Evolutionary conservation across 2,329 filamentous ascomycete species (phyloP).

Genomic region (Dendrostoma leiphaemia): DNA sequence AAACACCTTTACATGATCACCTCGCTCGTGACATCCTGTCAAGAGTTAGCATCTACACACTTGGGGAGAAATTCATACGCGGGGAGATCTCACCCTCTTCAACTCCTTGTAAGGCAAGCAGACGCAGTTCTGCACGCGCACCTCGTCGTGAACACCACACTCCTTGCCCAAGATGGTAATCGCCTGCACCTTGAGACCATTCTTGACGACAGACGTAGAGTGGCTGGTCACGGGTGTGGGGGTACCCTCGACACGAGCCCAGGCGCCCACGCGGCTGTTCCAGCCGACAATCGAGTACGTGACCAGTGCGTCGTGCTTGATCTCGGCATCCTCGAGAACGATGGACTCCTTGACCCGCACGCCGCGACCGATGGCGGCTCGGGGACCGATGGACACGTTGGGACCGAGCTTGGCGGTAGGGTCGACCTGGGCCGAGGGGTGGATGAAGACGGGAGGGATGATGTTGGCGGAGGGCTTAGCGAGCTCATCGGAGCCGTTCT

Average conservation of each 20-base stretch:
- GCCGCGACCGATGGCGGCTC: conserved; percentile 78
- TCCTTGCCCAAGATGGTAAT: conserved; percentile 98
- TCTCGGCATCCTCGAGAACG: conserved; percentile 89
- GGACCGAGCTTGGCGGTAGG: conserved; percentile 95
- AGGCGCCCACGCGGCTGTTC: conserved; percentile 94
- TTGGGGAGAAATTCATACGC: neutral
- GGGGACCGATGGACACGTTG: conserved; percentile 94
- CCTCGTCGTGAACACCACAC: conserved; percentile 88
- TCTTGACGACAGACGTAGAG: conserved; percentile 93
- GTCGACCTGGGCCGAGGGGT: conserved; percentile 86
- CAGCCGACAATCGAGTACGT: conserved; percentile 96
- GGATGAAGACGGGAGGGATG: conserved; percentile 90
- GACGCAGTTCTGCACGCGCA: conserved; percentile 95
- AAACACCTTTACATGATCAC: conserved; percentile 57
- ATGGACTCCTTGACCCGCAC: conserved; percentile 94
- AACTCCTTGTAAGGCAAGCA: conserved; percentile 97
- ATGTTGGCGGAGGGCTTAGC: conserved; percentile 82
- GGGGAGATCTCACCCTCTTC: conserved; percentile 70
- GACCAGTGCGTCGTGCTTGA: conserved; percentile 95
- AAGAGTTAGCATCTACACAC: neutral
- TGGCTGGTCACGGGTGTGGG: conserved; percentile 85
- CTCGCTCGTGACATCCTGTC: conserved; percentile 76
- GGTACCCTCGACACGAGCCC: conserved; percentile 95
- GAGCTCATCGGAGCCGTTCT: conserved; percentile 78
- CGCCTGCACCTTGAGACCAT: conserved; percentile 97